Evolutionary conservation across 192 early-diverging fungal species (phyloP).

Genomic region (Pilobolus umbonatus): DNA sequence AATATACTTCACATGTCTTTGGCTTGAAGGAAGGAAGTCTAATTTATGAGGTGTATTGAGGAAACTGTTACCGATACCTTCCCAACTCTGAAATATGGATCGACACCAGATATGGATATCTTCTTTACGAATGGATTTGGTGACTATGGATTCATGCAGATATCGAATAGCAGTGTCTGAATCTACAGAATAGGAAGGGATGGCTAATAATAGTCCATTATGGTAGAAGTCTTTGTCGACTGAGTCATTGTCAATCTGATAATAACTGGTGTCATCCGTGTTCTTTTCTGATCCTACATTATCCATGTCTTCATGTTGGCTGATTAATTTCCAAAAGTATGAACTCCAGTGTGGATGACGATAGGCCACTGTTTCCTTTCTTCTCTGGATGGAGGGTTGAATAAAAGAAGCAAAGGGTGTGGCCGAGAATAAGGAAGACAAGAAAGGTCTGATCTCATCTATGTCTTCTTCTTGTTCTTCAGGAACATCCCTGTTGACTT

Average conservation of each 20-base stretch:
- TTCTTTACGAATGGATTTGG: not conserved
- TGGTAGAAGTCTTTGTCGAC: not conserved
- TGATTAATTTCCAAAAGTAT: slow-evolving; percentile 13
- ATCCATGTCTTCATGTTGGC: not conserved
- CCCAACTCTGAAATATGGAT: slow-evolving; percentile 16
- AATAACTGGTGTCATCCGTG: not conserved
- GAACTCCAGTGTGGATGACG: slow-evolving; percentile 9
- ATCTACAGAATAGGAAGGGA: slow-evolving; percentile 5
- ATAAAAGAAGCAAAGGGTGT: not conserved
- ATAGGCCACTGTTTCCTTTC: not conserved
- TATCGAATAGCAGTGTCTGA: not conserved
- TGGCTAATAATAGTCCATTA: slow-evolving; percentile 10
- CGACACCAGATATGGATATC: slow-evolving; percentile 13
- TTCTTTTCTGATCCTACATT: not conserved
- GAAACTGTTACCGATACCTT: slow-evolving; percentile 19
- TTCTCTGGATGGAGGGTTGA: not conserved
- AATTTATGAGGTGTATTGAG: not conserved
- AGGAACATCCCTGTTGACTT: not conserved
- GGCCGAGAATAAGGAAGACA: slow-evolving; percentile 4
- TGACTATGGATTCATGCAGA: not conserved
- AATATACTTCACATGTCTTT: not conserved
- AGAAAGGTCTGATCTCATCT: slow-evolving; percentile 9
- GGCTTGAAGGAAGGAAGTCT: no score
- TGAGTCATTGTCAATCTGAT: slow-evolving; percentile 14
- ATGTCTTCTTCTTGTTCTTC: not conserved